phyloP scores from a whole-genome alignment of 345 rosid species.

The Pistacia vera region DNA sequence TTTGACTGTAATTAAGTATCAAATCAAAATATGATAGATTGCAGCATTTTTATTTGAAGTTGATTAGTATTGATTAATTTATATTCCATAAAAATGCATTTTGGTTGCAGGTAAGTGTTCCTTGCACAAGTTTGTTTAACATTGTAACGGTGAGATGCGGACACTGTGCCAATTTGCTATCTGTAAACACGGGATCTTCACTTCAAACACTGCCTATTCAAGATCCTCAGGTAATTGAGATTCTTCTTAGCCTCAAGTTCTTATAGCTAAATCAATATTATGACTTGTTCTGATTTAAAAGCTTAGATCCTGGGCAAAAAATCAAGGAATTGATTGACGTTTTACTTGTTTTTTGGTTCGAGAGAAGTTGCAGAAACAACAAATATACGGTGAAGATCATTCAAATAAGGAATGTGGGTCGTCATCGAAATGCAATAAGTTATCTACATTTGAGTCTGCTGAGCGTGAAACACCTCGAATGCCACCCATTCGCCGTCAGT shows the following conservation, averaged over 20 bases:
- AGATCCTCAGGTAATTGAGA: slow-evolving; percentile 50
- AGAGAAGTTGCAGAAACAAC: slow-evolving; percentile 57
- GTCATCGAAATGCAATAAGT: slow-evolving; percentile 57
- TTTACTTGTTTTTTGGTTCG: slow-evolving; percentile 15
- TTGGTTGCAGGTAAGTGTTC: slow-evolving; percentile 80
- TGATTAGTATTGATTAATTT: neutral
- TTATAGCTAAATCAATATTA: too few species aligned
- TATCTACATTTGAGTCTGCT: slow-evolving; percentile 43
- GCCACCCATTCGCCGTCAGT: slow-evolving; percentile 83
- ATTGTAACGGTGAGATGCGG: slow-evolving; percentile 96
- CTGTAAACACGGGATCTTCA: slow-evolving; percentile 78
- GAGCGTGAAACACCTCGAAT: slow-evolving; percentile 66
- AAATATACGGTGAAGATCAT: slow-evolving; percentile 36
- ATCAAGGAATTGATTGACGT: slow-evolving; percentile 2
- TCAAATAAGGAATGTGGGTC: slow-evolving; percentile 59
- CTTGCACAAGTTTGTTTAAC: slow-evolving; percentile 63
- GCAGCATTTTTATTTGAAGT: neutral
- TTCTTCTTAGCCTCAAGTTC: neutral
- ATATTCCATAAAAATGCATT: neutral
- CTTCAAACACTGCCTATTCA: slow-evolving; percentile 59
- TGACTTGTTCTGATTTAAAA: neutral
- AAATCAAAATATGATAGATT: neutral
- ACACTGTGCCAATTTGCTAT: slow-evolving; percentile 83
- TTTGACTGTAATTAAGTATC: neutral
- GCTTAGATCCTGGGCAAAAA: neutral